Conservation (phyloP, 2,329 filamentous ascomycete genomes). For the Penicillium sp. region DNA sequence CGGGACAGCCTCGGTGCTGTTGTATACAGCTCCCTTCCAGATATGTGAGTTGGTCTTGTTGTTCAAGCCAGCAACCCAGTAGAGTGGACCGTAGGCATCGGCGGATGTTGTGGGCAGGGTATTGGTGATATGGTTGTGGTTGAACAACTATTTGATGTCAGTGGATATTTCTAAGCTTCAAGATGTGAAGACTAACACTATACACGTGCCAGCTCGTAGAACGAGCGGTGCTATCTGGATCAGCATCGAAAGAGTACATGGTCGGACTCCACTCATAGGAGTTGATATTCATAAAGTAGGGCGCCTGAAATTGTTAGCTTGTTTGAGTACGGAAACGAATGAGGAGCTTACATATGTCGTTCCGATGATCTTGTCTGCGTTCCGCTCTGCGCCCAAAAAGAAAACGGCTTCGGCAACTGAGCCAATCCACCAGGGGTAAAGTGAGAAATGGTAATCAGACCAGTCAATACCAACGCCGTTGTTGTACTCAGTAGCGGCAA, state of each 20-base stretch:
- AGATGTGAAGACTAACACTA: slow-evolving; percentile 25
- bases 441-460: slow-evolving; percentile 44
- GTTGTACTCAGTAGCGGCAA: slow-evolving; percentile 45
- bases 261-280: slow-evolving; percentile 32
- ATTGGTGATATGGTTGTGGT: slow-evolving; percentile 46
- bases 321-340: rapidly evolving
- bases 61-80: slow-evolving; percentile 47
- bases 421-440: slow-evolving; percentile 60
- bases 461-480: slow-evolving; percentile 44
- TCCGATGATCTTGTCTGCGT: slow-evolving; percentile 40
- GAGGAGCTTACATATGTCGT: slow-evolving; percentile 25
- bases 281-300: slow-evolving; percentile 29
- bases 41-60: slow-evolving; percentile 38
- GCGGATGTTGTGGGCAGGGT: slow-evolving; percentile 44
- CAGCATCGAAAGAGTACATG: slow-evolving; percentile 30
- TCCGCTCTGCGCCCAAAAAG: slow-evolving; percentile 65
- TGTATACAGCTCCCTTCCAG: slow-evolving; percentile 52
- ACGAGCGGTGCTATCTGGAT: slow-evolving; percentile 28
- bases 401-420: slow-evolving; percentile 66
- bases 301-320: slow-evolving; percentile 19
- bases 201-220: slow-evolving; percentile 32
- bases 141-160: slow-evolving; percentile 34
- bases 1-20: slow-evolving; percentile 42
- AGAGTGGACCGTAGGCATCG: slow-evolving; percentile 43
- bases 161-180: not conserved